These are phyloP conservation scores for Paracorniculantispora psalliotae DNA, from an alignment of 2,329 filamentous ascomycete species.

Conservation along the genomic window DNA sequence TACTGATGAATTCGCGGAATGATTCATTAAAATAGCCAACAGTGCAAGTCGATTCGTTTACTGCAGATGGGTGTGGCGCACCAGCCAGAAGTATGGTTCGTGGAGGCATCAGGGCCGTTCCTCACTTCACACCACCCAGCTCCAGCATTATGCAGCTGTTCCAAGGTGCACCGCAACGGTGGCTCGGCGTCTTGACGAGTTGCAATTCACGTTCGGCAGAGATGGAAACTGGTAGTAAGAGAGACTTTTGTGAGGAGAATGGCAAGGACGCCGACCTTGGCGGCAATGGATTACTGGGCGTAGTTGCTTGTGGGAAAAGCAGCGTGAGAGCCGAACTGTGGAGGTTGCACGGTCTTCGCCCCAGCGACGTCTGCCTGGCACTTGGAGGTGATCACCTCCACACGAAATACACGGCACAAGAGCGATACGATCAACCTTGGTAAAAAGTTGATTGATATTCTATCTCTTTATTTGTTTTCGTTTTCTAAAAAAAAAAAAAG, in stretches of 20 bases:
- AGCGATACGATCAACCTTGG: no score
- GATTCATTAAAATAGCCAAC: conserved; percentile 14
- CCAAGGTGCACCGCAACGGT: background rate
- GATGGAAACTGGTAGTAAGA: no score
- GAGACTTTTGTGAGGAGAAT: no score
- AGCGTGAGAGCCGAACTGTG: background rate
- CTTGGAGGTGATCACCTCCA: background rate
- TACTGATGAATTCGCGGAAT: background rate
- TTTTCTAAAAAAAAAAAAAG: no score
- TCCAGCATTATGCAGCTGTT: background rate
- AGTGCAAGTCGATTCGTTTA: conserved; percentile 46
- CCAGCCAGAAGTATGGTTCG: conserved; percentile 40
- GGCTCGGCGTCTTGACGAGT: background rate
- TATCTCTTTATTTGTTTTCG: no score
- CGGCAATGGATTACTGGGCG: no score
- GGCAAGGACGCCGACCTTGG: no score
- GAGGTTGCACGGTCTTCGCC: background rate
- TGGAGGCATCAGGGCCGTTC: background rate
- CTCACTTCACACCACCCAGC: background rate
- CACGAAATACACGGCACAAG: background rate
- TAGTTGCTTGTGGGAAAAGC: background rate
- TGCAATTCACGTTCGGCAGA: no score
- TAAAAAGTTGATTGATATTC: no score
- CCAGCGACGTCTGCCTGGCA: background rate
- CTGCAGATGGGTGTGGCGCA: conserved; percentile 49